Percentiles rank a stretch among this genome's conserved stretches.
These are phyloP conservation scores for Aureobasidium mangrovei DNA, from an alignment of 2,329 filamentous ascomycete species.

Conservation along the genomic window DNA sequence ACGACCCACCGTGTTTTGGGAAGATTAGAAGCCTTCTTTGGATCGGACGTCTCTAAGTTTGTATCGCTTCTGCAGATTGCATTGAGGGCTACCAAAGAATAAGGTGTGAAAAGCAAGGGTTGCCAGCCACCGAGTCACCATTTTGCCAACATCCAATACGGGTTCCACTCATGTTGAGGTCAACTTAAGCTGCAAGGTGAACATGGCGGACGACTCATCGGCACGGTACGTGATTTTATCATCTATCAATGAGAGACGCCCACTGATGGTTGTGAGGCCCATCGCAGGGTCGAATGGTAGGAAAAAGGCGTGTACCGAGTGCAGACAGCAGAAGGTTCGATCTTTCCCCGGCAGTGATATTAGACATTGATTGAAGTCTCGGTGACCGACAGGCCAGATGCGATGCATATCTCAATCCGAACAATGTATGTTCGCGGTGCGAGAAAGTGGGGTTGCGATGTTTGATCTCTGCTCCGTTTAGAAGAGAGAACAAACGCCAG, in stretches of 20 bases:
- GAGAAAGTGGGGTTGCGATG: neutral
- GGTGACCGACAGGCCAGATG: conserved; percentile 1
- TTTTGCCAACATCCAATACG: neutral
- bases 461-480: neutral
- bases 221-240: neutral
- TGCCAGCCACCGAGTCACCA: neutral
- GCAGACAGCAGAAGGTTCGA: conserved; percentile 10
- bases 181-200: neutral
- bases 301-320: conserved; percentile 11
- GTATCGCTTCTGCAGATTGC: neutral
- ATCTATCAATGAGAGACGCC: neutral
- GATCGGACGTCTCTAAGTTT: neutral
- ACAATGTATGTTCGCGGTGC: neutral
- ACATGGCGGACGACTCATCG: neutral
- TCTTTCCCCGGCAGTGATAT: neutral
- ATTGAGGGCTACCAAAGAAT: neutral
- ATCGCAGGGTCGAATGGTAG: neutral
- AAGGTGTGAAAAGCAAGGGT: neutral
- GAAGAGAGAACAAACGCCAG: conserved; percentile 3
- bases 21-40: neutral
- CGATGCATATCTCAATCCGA: neutral
- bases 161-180: neutral
- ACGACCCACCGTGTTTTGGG: conserved; percentile 7
- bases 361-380: neutral
- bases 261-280: neutral